These are phyloP conservation scores for Didymella lethalis DNA, from an alignment of 2,329 filamentous ascomycete genomes.

Conservation along the genomic window DNA sequence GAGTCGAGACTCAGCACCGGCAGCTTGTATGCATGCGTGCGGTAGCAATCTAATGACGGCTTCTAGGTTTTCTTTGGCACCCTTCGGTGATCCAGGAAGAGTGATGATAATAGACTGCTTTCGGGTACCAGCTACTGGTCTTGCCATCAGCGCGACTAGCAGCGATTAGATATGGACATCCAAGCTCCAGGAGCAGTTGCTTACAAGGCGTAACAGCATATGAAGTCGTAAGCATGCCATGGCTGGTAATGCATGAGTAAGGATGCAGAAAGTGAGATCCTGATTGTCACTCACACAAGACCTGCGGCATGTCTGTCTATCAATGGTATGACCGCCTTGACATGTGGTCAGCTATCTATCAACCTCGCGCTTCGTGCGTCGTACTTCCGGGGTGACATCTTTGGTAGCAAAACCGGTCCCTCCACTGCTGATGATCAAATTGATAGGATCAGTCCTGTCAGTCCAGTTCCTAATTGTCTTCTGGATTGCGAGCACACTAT, in stretches of 20 bases:
- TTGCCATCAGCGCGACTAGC: constrained; percentile 92
- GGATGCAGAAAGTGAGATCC: not conserved
- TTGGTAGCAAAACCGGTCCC: constrained; percentile 90
- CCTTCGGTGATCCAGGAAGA: constrained; percentile 92
- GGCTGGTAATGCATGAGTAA: constrained; percentile 56
- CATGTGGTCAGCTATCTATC: constrained; percentile 18
- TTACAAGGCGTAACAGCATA: constrained; percentile 87
- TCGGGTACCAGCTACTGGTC: constrained; percentile 87
- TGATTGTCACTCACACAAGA: constrained; percentile 66
- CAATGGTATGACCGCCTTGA: constrained; percentile 76
- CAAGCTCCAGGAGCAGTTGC: constrained; percentile 47
- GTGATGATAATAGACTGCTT: constrained; percentile 85
- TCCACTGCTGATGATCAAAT: constrained; percentile 86
- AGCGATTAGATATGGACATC: constrained; percentile 28
- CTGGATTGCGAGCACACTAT: constrained; percentile 79
- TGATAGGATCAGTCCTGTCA: constrained; percentile 67
- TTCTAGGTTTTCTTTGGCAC: constrained; percentile 90
- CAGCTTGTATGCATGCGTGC: constrained; percentile 91
- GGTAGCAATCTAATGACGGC: constrained; percentile 88
- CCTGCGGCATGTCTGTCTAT: constrained; percentile 88
- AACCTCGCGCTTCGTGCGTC: not conserved
- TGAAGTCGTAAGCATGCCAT: constrained; percentile 90
- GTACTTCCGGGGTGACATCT: constrained; percentile 90
- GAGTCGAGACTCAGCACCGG: constrained; percentile 79
- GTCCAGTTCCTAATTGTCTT: constrained; percentile 75